Base-by-base conservation (phyloP, 177 flowering plant genomes). In the Vitis hybrid region DNA sequence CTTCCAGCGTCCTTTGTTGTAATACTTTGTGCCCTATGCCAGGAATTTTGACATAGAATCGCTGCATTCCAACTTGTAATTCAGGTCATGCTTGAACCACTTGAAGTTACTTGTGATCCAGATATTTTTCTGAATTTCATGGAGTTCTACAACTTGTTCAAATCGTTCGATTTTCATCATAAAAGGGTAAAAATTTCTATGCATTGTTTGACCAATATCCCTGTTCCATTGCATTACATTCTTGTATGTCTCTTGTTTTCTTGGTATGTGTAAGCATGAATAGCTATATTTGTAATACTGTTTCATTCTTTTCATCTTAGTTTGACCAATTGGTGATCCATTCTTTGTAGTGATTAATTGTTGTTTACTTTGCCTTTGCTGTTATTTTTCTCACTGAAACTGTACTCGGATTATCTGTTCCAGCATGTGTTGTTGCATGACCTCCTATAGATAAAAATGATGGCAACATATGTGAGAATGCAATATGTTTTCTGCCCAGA, bases 31-130 rank as follows among this genome's bases (percentile, higher is more conserved):
- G 48, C 64, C 12, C 3, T 4, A n/a, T 21, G 21, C 23, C 60
- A 57, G 56, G 11, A 14, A 3, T 5, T 21, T 60, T 60, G 50
- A 50, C n/a, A 12, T 18, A 51, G 21, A 60, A 61, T 34, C 11
- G 49, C 32, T 54, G 15, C 45, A 23, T 17, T 39, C 45, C 8
- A 39, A 39, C 45, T 39, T 39, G 45, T 79, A 14, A 12, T 63
- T 45, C 75, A 94, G 98, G 88, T 87, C 60, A 58, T 74, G 70
- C 74, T 94, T 72, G 81, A 83, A 72, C 88, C 90, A 50, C 69
- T 86, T 71, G 89, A 87, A 76, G 79, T 87, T 59, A 65, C 77
- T 19, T 86, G 62, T 70, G 87, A 88, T 75, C 55, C 80, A 12
- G 80, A 78, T 5, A 75, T 89, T 72, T 51, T 89, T 17, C 74